Percentiles rank a stretch among this genome's conserved stretches.
These are phyloP conservation scores for Metschnikowia kofuensis DNA, from an alignment of 805 yeast species.

Conservation along the genomic window DNA sequence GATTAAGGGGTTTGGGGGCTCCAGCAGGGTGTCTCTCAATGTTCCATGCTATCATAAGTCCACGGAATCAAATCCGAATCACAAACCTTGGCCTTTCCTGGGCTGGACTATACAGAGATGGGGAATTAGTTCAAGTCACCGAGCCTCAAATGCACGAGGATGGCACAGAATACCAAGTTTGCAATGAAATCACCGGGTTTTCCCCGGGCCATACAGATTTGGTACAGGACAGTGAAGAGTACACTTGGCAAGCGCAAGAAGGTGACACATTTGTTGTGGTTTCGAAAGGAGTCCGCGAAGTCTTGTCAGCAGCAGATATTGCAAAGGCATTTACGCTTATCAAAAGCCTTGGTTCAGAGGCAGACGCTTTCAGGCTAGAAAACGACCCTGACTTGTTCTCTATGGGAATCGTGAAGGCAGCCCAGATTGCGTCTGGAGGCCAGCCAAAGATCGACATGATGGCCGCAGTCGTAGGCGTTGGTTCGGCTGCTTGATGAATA, in stretches of 20 bases:
- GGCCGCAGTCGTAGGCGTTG: neutral
- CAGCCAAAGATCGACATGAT: neutral
- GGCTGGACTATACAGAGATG: slow-evolving; percentile 1
- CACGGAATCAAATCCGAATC: neutral
- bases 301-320: neutral
- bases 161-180: neutral
- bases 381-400: neutral
- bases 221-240: neutral
- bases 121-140: neutral
- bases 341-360: neutral
- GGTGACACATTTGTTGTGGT: neutral
- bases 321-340: neutral
- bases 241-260: neutral
- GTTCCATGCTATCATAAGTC: neutral
- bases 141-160: neutral
- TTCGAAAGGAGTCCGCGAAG: neutral
- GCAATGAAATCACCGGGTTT: neutral
- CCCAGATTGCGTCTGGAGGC: neutral
- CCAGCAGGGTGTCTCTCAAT: neutral
- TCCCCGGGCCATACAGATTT: neutral
- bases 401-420: neutral
- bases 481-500: neutral
- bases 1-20: neutral
- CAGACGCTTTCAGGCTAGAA: neutral
- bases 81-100: slow-evolving; percentile 1